Percentiles rank a stretch among this genome's conserved stretches.
These are phyloP conservation scores for Erythrophleum fordii DNA, from an alignment of 306 rosid genomes.

Conservation along the genomic window DNA sequence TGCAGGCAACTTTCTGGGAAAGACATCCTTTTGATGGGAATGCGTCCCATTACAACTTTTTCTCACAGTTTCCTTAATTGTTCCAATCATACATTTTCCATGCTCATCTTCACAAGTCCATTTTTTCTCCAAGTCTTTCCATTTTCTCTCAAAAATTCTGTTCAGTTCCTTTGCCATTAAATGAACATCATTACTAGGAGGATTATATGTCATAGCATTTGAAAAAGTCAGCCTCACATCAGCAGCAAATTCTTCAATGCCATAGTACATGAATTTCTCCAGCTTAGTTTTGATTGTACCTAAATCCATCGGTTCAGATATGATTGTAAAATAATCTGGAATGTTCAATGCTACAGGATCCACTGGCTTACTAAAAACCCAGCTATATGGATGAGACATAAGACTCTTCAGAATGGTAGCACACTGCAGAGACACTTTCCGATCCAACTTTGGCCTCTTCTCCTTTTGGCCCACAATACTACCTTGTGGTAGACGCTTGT, in stretches of 20 bases:
- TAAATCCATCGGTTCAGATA: conserved; percentile 73
- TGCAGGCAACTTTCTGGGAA: conserved; percentile 34
- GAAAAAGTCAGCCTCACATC: conserved; percentile 71
- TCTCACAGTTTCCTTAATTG: conserved; percentile 23
- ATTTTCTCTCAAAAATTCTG: conserved; percentile 58
- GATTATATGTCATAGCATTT: conserved; percentile 73
- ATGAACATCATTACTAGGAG: conserved; percentile 63
- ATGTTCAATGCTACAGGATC: conserved; percentile 65
- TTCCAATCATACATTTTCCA: conserved; percentile 37
- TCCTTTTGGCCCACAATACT: conserved; percentile 43
- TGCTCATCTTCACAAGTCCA: conserved; percentile 41
- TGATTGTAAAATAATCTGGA: conserved; percentile 63
- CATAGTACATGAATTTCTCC: conserved; percentile 45
- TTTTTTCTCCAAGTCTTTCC: conserved; percentile 51
- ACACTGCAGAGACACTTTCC: conserved; percentile 46
- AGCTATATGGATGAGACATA: conserved; percentile 49
- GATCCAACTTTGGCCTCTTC: conserved; percentile 67
- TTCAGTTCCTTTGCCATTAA: conserved; percentile 59
- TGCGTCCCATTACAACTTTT: background rate
- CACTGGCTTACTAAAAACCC: conserved; percentile 68
- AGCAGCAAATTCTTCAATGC: conserved; percentile 57
- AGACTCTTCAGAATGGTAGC: conserved; percentile 52
- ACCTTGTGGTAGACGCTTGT: conserved; percentile 47
- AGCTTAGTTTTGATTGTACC: conserved; percentile 69
- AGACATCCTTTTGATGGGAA: conserved; percentile 23